Base-by-base conservation (phyloP, 352 stramenopile species). In the Globisporangium cystogenes region DNA sequence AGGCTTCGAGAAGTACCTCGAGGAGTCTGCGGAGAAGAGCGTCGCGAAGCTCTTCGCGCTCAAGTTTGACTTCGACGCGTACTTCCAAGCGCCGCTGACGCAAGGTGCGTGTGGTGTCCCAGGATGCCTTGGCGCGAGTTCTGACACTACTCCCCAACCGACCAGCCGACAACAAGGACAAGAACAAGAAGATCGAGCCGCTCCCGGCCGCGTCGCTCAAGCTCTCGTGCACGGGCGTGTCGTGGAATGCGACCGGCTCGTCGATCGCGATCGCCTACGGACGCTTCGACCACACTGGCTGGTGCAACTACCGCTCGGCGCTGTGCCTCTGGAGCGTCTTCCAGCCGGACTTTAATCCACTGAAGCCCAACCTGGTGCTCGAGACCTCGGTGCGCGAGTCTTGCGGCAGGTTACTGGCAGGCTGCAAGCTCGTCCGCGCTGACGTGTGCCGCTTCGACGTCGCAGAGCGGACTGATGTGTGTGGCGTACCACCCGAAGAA, bases 301-400 rank as follows among this genome's bases (percentile, higher is more conserved):
- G 86, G 86, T 96, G 86, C 67, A 82, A 95, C 55, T 91, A 88
- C 39, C 83, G 82, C 39, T 92, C 83, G 7, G 83, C 85, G 36
- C 62, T 96, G 27, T 94, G 82, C 51, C 66, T 89, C 52, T 96
- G 86, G 86, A 88, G 80, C 42, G 74, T 95, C 29, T 95, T 95
- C 48, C 78, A 87, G 53, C 62, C 69, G 14, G 82, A 93, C 36
- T 82, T 93, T 21, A 87, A 87, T 37, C 49, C 74, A 1, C 43
- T 52, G 35, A 86, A 86, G 56, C 76, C 82, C 1, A 77, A 68
- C n/a, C 53, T 81, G 3, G 78, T 92, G 35, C 76, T 92, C n/a
- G 79, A 92, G 59, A 82, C 79, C 4, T 87, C 82, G 60, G 81
- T 90, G 53, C 23, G 67, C 14, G 33, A 39, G 8, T 16, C 10